Percentiles rank a stretch among this genome's conserved stretches.
These are phyloP conservation scores for Paramecium pentaurelia DNA, from an alignment of 73 alveolate species.

Conservation along the genomic window DNA sequence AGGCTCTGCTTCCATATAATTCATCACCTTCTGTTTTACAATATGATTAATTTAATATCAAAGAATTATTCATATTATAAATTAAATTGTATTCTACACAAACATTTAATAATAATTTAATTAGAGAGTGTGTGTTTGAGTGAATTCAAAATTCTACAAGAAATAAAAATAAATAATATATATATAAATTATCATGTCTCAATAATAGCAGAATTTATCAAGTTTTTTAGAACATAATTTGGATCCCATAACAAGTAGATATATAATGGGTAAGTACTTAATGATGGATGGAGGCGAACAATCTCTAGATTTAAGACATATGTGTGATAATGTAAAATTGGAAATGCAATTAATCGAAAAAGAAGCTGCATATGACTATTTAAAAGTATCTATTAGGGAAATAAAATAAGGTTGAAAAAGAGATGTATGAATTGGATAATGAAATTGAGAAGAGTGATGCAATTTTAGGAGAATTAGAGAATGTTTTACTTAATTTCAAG, in stretches of 20 bases:
- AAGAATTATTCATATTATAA: not conserved
- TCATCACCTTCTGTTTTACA: slow-evolving; percentile 1
- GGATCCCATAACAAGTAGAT: slow-evolving; percentile 41
- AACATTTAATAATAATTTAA: not conserved
- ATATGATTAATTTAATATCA: not conserved
- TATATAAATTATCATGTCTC: not conserved
- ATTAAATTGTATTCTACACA: not conserved
- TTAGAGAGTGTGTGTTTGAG: not conserved
- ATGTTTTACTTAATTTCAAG: slow-evolving; percentile 46
- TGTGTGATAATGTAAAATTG: slow-evolving; percentile 58
- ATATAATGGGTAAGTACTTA: slow-evolving; percentile 17
- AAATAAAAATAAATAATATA: not conserved
- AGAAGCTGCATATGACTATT: slow-evolving; percentile 60
- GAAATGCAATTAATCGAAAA: slow-evolving; percentile 20
- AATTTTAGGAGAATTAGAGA: slow-evolving; percentile 50
- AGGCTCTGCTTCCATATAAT: not conserved
- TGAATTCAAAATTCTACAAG: not conserved
- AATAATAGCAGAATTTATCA: slow-evolving; percentile 6
- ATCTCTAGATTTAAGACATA: slow-evolving; percentile 53
- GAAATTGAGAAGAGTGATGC: slow-evolving; percentile 59
- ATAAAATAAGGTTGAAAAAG: slow-evolving; percentile 42
- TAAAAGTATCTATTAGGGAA: not conserved
- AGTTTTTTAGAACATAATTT: slow-evolving; percentile 29
- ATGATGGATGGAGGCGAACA: slow-evolving; percentile 13
- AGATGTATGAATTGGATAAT: slow-evolving; percentile 57